Evolutionary conservation across 306 rosid genomes (phyloP), one percentile per base, ranked within the genome.

Genomic region (Gynostemma pentaphyllum): DNA sequence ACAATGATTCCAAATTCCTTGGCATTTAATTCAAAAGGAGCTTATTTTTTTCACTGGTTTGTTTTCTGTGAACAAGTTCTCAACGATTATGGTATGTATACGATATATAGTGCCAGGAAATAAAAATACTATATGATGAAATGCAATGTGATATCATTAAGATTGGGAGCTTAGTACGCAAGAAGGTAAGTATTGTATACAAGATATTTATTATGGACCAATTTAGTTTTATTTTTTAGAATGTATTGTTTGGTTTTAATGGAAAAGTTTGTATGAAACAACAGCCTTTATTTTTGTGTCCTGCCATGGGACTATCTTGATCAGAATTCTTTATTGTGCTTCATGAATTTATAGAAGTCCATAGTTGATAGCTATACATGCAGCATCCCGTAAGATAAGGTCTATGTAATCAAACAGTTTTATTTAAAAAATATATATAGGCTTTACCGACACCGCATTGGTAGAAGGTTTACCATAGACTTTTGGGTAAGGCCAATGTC

Each of bases 111-210:
- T 72, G 37, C 34, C 78, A 91, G 96, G 95, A 96, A 12, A 67
- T 88, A 62, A 92, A 84, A 76, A 73, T 88, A 70, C 87, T 92
- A 11, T 77, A 84, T 1, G 99, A 92, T 69, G 99, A 88, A 70
- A 22, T 86, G 74, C 95, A 86, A 66, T 84, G 96, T 51, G 99
- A 88, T 70, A 79, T 88, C 51, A 84, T 92, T 62, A 88, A 88
- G 80, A 86, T 88, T 68, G 78, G 87, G n/a, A 82, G 74, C 64
- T 48, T 88, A 70, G 95, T 87, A 29, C 87, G 89, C 62, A 86
- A 75, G 39, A 88, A 86, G 96, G 99, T 88, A 62, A 19, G 61
- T 26, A 8, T 28, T 14, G 12, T 59, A 36, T 37, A 36, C 65
- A 36, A 57, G n/a, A 4, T 34, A 4, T 9, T 29, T 30, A 36